These are phyloP conservation scores for Myrmaecium sp. DNA, from an alignment of 2,329 filamentous ascomycete species.

Conservation along the genomic window DNA sequence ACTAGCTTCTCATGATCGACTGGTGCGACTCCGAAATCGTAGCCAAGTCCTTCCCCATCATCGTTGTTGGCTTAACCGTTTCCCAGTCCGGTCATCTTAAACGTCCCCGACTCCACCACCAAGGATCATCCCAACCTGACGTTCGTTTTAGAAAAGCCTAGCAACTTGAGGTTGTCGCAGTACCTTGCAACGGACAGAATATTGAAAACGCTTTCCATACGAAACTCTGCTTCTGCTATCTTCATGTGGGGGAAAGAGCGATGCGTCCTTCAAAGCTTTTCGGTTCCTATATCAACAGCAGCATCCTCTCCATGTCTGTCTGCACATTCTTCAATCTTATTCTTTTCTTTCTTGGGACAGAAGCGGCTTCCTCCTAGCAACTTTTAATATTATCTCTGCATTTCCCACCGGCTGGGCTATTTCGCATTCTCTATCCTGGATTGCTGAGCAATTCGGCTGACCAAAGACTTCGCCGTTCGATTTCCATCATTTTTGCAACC, in stretches of 20 bases:
- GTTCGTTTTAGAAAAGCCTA: too few species aligned
- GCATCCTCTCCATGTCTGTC: conserved; percentile 20
- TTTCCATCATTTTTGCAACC: too few species aligned
- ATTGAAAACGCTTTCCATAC: conserved; percentile 26
- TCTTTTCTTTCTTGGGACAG: conserved; percentile 22
- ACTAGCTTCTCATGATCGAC: conserved; percentile 9
- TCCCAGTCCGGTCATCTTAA: too few species aligned
- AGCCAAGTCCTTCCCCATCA: conserved; percentile 10
- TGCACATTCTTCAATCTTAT: conserved; percentile 21
- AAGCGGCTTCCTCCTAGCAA: conserved; percentile 19
- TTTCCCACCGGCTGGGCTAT: conserved; percentile 37
- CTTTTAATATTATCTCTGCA: conserved; percentile 31
- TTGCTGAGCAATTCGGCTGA: conserved; percentile 28
- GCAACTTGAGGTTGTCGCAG: too few species aligned
- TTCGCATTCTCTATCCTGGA: conserved; percentile 32
- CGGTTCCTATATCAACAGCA: conserved; percentile 9
- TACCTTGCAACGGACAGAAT: conserved; percentile 18
- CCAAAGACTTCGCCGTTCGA: too few species aligned
- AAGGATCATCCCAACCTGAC: too few species aligned
- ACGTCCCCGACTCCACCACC: too few species aligned
- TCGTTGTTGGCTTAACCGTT: too few species aligned
- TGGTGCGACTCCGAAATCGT: conserved; percentile 13
- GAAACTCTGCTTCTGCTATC: conserved; percentile 23
- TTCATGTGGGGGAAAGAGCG: too few species aligned
- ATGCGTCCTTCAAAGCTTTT: conserved; percentile 13